These are phyloP conservation scores for Xanthoparmelia taractica DNA, from an alignment of 495 filamentous ascomycete genomes.

Conservation along the genomic window DNA sequence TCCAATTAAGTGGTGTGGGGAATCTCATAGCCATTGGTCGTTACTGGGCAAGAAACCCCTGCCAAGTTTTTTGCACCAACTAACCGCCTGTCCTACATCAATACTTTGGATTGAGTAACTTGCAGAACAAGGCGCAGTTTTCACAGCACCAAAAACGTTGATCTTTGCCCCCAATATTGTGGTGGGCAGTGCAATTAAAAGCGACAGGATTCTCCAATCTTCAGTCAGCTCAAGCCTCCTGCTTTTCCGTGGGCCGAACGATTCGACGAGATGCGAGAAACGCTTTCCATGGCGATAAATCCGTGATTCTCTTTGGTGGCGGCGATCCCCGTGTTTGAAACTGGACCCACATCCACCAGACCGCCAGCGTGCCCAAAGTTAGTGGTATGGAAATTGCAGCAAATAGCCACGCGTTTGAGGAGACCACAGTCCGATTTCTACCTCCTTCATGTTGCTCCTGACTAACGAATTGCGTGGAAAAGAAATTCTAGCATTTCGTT, in stretches of 20 bases:
- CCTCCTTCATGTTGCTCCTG: conserved; percentile 18
- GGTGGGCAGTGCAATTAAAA: neutral
- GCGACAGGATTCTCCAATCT: neutral
- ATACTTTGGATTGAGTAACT: neutral
- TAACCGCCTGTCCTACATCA: neutral
- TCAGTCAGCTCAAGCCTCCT: neutral
- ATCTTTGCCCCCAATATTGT: neutral
- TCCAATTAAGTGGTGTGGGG: neutral
- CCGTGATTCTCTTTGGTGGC: neutral
- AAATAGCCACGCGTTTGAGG: conserved; percentile 28
- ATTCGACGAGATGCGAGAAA: neutral
- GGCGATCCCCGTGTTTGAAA: conserved; percentile 8
- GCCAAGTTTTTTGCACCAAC: no score
- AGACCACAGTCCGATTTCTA: conserved; percentile 1
- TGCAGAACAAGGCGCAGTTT: neutral
- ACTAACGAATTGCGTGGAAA: conserved; percentile 33
- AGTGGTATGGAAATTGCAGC: conserved; percentile 29
- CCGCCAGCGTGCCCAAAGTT: conserved; percentile 28
- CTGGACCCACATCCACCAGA: conserved; percentile 29
- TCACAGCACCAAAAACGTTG: neutral
- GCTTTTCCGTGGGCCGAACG: neutral
- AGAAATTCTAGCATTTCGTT: conserved; percentile 30
- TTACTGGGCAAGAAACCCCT: neutral
- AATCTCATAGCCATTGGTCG: neutral
- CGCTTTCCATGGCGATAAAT: neutral